phyloP scores from a whole-genome alignment of 1,284 basidiomycete genomes.

The Apiotrichum veenhuisii region DNA sequence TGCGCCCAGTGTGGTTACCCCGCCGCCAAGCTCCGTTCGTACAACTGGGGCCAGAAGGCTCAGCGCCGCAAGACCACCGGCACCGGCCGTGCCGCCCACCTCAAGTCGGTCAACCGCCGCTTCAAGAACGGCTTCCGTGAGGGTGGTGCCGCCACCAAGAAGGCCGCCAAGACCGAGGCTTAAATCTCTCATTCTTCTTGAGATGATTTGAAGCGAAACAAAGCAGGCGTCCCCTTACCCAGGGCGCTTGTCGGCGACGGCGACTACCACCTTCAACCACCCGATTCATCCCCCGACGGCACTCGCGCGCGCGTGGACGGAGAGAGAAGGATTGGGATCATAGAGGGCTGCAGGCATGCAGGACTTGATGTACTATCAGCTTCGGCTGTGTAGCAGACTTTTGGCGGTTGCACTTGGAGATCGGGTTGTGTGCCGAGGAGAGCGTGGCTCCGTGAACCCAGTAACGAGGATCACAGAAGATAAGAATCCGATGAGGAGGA shows the following conservation, averaged over 20 bases:
- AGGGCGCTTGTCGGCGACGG: no score
- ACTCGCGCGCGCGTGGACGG: neutral
- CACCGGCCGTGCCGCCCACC: conserved; percentile 91
- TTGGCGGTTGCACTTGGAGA: no score
- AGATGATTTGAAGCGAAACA: neutral
- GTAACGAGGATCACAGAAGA: no score
- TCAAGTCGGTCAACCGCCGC: conserved; percentile 83
- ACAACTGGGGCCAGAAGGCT: conserved; percentile 97
- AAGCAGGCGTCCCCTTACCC: no score
- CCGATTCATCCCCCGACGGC: neutral
- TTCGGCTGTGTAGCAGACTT: neutral
- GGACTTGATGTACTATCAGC: conserved; percentile 9
- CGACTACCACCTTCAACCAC: neutral
- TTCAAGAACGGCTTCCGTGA: conserved; percentile 96
- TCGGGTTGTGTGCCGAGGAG: no score
- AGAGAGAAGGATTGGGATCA: neutral
- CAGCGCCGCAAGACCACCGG: conserved; percentile 98
- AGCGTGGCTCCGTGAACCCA: no score
- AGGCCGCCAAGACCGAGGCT: conserved; percentile 48
- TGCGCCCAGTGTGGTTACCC: conserved; percentile 97
- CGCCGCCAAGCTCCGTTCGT: conserved; percentile 89
- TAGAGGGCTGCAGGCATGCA: conserved; percentile 5
- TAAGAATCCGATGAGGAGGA: no score
- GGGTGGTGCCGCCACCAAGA: conserved; percentile 59
- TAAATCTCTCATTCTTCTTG: conserved; percentile 19